A percentile compares a stretch with the other conserved stretches of the same genome.
These are phyloP conservation scores for Penicillium capsulatum DNA, from an alignment of 2,329 filamentous ascomycete genomes.

Conservation along the genomic window DNA sequence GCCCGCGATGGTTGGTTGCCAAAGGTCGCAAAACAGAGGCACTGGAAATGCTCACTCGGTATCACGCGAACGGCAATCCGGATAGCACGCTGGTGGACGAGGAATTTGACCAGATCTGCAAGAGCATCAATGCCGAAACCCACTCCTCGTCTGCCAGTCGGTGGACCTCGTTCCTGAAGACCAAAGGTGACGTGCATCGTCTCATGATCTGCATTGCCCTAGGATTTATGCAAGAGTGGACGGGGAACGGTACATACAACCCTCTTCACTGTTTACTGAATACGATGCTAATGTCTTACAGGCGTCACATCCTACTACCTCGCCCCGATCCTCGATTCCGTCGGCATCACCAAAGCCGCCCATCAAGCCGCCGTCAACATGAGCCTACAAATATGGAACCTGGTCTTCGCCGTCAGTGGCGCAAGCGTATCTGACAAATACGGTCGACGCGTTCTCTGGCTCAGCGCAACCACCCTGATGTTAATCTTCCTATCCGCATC, in stretches of 20 bases:
- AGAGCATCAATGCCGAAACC: constrained; percentile 17
- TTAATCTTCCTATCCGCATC: constrained; percentile 22
- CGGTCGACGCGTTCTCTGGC: constrained; percentile 21
- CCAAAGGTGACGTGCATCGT: constrained; percentile 18
- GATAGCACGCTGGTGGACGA: constrained; percentile 23
- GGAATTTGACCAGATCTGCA: constrained; percentile 25
- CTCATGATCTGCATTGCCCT: constrained; percentile 19
- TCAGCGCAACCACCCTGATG: constrained; percentile 19
- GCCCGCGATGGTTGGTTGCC: constrained; percentile 59
- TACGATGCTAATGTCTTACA: constrained; percentile 3
- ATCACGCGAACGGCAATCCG: constrained; percentile 52
- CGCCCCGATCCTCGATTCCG: constrained; percentile 33
- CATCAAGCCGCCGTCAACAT: constrained; percentile 27
- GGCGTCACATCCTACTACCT: constrained; percentile 36
- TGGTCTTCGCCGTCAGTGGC: constrained; percentile 18
- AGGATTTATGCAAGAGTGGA: constrained; percentile 27
- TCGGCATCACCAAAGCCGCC: constrained; percentile 26
- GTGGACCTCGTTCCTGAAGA: constrained; percentile 19
- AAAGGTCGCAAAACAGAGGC: constrained; percentile 57
- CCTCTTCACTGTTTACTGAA: no score
- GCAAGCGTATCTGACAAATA: constrained; percentile 22
- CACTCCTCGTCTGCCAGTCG: constrained; percentile 12
- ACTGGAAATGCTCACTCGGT: constrained; percentile 54
- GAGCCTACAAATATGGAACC: constrained; percentile 22
- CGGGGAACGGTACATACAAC: constrained; percentile 25